phyloP scores from a whole-genome alignment of 2,329 filamentous ascomycete genomes.

The Aspergillus neotritici region DNA sequence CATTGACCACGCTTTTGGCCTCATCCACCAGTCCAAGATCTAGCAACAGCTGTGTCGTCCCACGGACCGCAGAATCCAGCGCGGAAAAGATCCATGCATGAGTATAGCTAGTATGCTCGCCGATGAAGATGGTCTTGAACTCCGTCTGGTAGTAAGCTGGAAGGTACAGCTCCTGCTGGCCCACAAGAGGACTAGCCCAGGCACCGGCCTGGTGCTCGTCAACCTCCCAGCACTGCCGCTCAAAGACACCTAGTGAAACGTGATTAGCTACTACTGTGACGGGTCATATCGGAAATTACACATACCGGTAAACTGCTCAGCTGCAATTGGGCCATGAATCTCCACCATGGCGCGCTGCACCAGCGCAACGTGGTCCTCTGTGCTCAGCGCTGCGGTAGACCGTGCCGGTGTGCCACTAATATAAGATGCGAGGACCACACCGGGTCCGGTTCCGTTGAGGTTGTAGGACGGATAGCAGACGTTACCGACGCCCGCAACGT shows the following conservation, averaged over 20 bases:
- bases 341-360: conserved; percentile 62
- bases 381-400: conserved; percentile 18
- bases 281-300: no score
- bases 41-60: conserved; percentile 57
- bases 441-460: conserved; percentile 31
- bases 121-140: conserved; percentile 62
- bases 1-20: conserved; percentile 57
- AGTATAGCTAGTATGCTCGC: conserved; percentile 65
- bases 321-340: conserved; percentile 58
- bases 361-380: conserved; percentile 52
- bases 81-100: conserved; percentile 55
- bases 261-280: neutral
- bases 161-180: conserved; percentile 64
- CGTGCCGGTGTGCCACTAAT: conserved; percentile 21
- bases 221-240: conserved; percentile 60
- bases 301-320: conserved; percentile 57
- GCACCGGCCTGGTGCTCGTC: conserved; percentile 58
- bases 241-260: conserved; percentile 40
- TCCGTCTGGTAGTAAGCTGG: conserved; percentile 69
- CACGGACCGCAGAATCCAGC: conserved; percentile 61
- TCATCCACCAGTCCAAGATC: conserved; percentile 64
- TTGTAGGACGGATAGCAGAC: conserved; percentile 36
- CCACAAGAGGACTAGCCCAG: conserved; percentile 57
- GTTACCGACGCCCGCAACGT: conserved; percentile 25
- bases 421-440: conserved; percentile 44